Evolutionary conservation across 345 rosid species (phyloP).

Genomic region (Aegle marmelos): DNA sequence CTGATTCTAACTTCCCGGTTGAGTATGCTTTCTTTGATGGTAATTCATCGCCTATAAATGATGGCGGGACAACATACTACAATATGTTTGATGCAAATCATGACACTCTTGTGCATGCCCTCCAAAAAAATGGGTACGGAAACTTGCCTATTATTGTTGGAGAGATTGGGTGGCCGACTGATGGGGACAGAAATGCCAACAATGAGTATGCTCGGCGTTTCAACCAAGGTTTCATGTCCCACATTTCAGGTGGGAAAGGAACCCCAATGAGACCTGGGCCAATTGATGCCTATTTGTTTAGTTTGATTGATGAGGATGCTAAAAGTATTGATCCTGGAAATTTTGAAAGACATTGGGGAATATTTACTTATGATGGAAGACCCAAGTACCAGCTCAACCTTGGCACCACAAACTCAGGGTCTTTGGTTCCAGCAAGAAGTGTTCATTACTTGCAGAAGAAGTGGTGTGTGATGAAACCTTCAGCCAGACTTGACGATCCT

Average conservation of each 20-base stretch:
- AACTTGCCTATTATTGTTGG: constrained; percentile 77
- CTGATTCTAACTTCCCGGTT: constrained; percentile 68
- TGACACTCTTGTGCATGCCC: constrained; percentile 78
- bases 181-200: constrained; percentile 76
- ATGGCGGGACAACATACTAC: constrained; percentile 60
- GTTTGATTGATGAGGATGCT: constrained; percentile 80
- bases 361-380: constrained; percentile 66
- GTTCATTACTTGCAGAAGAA: constrained; percentile 48
- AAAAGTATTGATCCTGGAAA: constrained; percentile 86
- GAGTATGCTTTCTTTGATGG: constrained; percentile 93
- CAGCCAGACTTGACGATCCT: constrained; percentile 63
- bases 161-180: constrained; percentile 98
- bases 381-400: constrained; percentile 73
- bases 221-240: constrained; percentile 82
- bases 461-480: constrained; percentile 82
- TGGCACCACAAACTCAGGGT: constrained; percentile 73
- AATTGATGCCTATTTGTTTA: constrained; percentile 72
- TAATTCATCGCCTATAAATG: constrained; percentile 52
- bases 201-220: constrained; percentile 67
- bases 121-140: constrained; percentile 79
- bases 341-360: constrained; percentile 90
- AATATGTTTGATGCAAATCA: constrained; percentile 91
- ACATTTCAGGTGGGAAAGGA: constrained; percentile 71
- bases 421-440: constrained; percentile 49
- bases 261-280: constrained; percentile 81